Conservation (phyloP, 2,329 filamentous ascomycete species). For the Drechslera avenae region DNA sequence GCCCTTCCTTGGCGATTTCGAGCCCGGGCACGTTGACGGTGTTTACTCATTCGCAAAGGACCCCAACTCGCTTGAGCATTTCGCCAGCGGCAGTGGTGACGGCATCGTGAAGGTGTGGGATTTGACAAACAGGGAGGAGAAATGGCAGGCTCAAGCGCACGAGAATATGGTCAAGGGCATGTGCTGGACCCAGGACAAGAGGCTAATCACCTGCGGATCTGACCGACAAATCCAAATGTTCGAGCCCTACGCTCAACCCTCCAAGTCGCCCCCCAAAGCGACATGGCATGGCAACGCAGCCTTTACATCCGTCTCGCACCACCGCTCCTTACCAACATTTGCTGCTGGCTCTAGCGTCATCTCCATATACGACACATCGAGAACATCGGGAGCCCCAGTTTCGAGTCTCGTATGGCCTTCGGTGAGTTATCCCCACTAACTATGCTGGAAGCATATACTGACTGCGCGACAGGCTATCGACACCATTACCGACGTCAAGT, state of each 20-base stretch:
- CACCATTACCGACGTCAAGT: conserved; percentile 85
- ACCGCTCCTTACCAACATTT: conserved; percentile 78
- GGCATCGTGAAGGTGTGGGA: conserved; percentile 95
- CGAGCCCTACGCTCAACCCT: conserved; percentile 79
- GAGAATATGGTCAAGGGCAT: conserved; percentile 93
- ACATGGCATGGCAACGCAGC: conserved; percentile 84
- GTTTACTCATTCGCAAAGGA: conserved; percentile 58
- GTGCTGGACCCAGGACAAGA: conserved; percentile 84
- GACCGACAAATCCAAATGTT: conserved; percentile 90
- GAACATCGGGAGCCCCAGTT: conserved; percentile 75
- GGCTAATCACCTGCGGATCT: conserved; percentile 82
- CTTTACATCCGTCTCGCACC: conserved; percentile 83
- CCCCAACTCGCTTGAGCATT: conserved; percentile 53
- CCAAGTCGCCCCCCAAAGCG: conserved; percentile 72
- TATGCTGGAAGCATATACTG: not conserved
- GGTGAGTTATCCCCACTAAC: not conserved
- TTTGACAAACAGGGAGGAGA: conserved; percentile 71
- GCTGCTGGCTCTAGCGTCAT: conserved; percentile 79
- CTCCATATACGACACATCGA: conserved; percentile 85
- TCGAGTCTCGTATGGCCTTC: conserved; percentile 88
- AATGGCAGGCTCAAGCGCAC: conserved; percentile 81
- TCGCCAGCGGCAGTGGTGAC: conserved; percentile 63
- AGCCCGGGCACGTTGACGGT: conserved; percentile 89
- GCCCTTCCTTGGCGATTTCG: conserved; percentile 85
- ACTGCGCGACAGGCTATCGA: conserved; percentile 60